These are phyloP conservation scores for Claviceps capensis DNA, from an alignment of 2,329 filamentous ascomycete genomes.

Conservation along the genomic window DNA sequence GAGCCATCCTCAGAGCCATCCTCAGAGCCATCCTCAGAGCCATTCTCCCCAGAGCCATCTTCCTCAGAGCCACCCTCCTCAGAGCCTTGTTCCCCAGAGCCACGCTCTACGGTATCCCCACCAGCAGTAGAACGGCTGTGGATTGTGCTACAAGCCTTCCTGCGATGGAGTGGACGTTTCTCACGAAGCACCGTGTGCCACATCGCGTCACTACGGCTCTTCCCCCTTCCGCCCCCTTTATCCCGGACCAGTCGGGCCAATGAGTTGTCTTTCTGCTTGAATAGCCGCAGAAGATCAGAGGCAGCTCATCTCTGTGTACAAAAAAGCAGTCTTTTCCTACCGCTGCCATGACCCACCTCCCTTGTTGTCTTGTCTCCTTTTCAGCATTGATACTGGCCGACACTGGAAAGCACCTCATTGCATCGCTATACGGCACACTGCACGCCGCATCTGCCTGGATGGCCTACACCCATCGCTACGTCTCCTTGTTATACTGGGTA, in stretches of 20 bases:
- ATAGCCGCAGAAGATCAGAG: not conserved
- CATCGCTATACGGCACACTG: not conserved
- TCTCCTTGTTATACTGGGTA: too few species aligned
- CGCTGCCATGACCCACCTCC: not conserved
- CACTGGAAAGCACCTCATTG: not conserved
- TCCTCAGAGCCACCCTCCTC: too few species aligned
- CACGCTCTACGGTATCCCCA: not conserved
- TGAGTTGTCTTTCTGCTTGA: not conserved
- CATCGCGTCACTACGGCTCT: not conserved
- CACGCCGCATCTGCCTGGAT: too few species aligned
- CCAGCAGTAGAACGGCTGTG: not conserved
- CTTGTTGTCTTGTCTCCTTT: not conserved
- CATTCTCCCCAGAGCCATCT: too few species aligned
- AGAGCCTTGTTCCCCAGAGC: not conserved
- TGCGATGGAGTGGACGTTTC: not conserved
- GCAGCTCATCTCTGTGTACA: not conserved
- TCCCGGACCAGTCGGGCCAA: conserved; percentile 1
- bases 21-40: too few species aligned
- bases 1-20: too few species aligned
- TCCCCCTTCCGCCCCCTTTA: not conserved
- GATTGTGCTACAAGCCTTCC: not conserved
- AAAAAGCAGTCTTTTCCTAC: conserved; percentile 5
- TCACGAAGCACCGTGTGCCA: not conserved
- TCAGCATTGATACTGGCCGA: not conserved
- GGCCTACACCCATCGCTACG: too few species aligned